phyloP scores from a whole-genome alignment of 2,329 filamentous ascomycete genomes.

The Colletotrichum sp. region DNA sequence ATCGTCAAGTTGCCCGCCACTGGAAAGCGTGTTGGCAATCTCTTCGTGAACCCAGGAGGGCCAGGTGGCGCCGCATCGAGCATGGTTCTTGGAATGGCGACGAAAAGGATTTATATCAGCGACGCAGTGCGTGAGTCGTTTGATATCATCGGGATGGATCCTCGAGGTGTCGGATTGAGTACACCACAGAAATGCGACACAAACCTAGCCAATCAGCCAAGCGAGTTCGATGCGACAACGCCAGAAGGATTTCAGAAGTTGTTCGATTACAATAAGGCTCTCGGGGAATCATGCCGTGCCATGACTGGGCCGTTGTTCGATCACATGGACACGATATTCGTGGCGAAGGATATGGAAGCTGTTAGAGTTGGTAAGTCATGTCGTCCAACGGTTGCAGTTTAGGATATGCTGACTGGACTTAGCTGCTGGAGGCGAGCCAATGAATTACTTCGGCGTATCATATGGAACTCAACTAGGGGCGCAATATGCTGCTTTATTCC shows the following conservation, averaged over 20 bases:
- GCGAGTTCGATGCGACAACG: slow-evolving; percentile 11
- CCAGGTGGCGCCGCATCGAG: slow-evolving; percentile 10
- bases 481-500: slow-evolving; percentile 5
- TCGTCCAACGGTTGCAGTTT: rapidly evolving
- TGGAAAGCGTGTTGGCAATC: not conserved
- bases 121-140: not conserved
- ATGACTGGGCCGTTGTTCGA: slow-evolving; percentile 1
- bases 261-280: slow-evolving; percentile 5
- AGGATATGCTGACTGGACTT: not conserved
- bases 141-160: slow-evolving; percentile 12
- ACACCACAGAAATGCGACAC: slow-evolving; percentile 1
- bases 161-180: not conserved
- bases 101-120: not conserved
- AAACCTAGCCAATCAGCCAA: not conserved
- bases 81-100: slow-evolving; percentile 1
- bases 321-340: slow-evolving; percentile 2
- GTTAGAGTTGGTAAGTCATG: not conserved
- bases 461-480: slow-evolving; percentile 14
- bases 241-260: slow-evolving; percentile 4
- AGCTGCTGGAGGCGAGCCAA: not conserved
- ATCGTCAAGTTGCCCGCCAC: slow-evolving; percentile 4
- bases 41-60: slow-evolving; percentile 14
- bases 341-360: slow-evolving; percentile 13
- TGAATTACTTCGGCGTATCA: slow-evolving; percentile 12
- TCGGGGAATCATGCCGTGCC: slow-evolving; percentile 6